These are phyloP conservation scores for Ramularia endophylla DNA, from an alignment of 2,329 filamentous ascomycete genomes.

Conservation along the genomic window DNA sequence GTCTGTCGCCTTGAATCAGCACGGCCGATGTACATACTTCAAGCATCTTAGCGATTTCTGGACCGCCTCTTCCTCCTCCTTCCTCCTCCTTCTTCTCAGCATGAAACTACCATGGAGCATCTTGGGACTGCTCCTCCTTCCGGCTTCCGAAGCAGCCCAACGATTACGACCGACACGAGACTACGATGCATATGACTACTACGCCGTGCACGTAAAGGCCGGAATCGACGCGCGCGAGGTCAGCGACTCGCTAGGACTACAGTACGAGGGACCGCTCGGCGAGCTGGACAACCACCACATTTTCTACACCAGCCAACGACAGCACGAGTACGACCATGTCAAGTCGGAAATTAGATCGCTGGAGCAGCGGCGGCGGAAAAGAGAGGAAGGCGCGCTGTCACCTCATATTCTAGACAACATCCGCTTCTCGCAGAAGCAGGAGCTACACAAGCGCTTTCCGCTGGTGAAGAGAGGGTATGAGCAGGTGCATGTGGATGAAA, in stretches of 20 bases:
- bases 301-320: conserved; percentile 62
- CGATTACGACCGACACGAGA: conserved; percentile 18
- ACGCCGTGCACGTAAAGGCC: conserved; percentile 76
- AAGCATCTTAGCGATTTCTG: no score
- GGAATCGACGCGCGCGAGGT: conserved; percentile 61
- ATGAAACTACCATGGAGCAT: not conserved
- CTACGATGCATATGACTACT: conserved; percentile 81
- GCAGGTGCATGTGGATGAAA: no score
- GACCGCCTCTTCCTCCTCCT: no score
- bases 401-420: conserved; percentile 64
- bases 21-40: no score
- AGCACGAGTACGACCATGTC: conserved; percentile 48
- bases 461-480: conserved; percentile 52
- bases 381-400: conserved; percentile 43
- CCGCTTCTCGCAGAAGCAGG: conserved; percentile 73
- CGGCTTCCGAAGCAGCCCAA: not conserved
- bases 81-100: not conserved
- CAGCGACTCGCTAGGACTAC: conserved; percentile 65
- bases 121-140: conserved; percentile 1
- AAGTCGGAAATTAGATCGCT: conserved; percentile 48
- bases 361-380: conserved; percentile 56
- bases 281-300: conserved; percentile 76
- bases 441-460: conserved; percentile 48
- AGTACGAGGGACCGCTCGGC: conserved; percentile 74
- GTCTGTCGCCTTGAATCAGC: no score